Evolutionary conservation across 2,329 filamentous ascomycete species (phyloP), one percentile per base, ranked within the genome.

Genomic region (Diplodia intermedia): DNA sequence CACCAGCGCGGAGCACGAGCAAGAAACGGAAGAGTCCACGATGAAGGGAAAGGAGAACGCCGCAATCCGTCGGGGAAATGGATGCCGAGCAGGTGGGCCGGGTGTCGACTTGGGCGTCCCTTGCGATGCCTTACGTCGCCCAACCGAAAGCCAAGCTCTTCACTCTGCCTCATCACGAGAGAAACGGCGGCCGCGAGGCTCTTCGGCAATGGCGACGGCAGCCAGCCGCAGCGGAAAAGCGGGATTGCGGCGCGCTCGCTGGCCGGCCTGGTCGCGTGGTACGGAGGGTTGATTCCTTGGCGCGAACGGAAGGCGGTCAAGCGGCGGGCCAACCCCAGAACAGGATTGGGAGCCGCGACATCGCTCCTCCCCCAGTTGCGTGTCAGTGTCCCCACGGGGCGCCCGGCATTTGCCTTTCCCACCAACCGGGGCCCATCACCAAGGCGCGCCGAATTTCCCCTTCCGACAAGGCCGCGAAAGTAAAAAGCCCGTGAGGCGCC

Each of bases 381-480:
- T 29, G 54, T 15, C 54, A 33, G 18, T 40, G 60, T 63, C 60
- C 60, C 60, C 60, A 63, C 60, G 60, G 60, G 60, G 60, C 60
- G 60, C 60, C n/a, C 60, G 60, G 60, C n/a, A 52, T n/a, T 63
- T 63, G 43, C 60, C 60, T 47, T 52, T n/a, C 20, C 18, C 60
- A 55, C 26, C 26, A 29, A 29, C 29, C 26, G 26, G 26, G 29
- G n/a, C 53, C 20, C 53, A 55, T n/a, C 53, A n/a, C 54, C 52
- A 31, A 55, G 43, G 60, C 60, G 60, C 47, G 23, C 43, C 31
- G 29, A 52, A 53, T 63, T 63, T 31, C 60, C 29, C 60, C 50
- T 63, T 43, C 7, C 23, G 40, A 47, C 23, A 26, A 14, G 11
- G 12, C n/a, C 8, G 5, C 12, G 18, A 14, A 29, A 23, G 56